Base-by-base conservation (phyloP, 176 grass and related monocot species). In the Eragrostis curvula region DNA sequence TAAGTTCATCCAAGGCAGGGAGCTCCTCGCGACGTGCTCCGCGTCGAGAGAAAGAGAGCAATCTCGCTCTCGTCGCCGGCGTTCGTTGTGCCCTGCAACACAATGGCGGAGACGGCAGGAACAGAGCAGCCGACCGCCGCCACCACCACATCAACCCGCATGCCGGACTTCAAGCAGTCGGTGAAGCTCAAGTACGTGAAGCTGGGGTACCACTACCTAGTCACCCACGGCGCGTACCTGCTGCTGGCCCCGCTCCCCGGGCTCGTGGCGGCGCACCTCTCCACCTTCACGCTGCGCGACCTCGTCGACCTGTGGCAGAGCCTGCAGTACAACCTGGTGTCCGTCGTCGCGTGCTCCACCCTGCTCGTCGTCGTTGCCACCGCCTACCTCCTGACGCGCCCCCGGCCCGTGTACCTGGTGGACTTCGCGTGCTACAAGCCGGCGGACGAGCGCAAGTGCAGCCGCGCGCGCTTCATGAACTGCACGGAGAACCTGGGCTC, bases 131-230 rank as follows among this genome's bases (percentile, higher is more conserved):
- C 32, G 32, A 36, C 32, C 32, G 4, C 32, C 32, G 4, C 32
- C 32, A 36, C 32, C 32, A 36, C 32, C 32, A 36, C 32, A 36
- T 36, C 32, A 36, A 4, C 32, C 32, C 32, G 32, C 32, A 36
- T 87, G 77, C 67, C 81, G 41, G 85, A 86, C 75, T 85, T 94
- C 53, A 94, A 77, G 71, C 92, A 84, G 82, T 91, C 88, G 5
- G 83, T 94, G n/a, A 94, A 87, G 86, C 92, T 89, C 47, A 94
- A 94, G 84, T 91, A 94, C 61, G 86, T 94, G 43, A 94, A 94
- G 87, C 92, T 94, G 1, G 92, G 89, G 5, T 94, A 91, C 89
- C 92, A 94, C 79, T 86, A 89, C 85, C 67, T 84, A 1, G 84
- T 94, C 43, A 89, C 83, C 15, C 89, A 94, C 80, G 89, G 80